Evolutionary conservation across 1,284 basidiomycete species (phyloP).

Genomic region (Trametes pubescens): DNA sequence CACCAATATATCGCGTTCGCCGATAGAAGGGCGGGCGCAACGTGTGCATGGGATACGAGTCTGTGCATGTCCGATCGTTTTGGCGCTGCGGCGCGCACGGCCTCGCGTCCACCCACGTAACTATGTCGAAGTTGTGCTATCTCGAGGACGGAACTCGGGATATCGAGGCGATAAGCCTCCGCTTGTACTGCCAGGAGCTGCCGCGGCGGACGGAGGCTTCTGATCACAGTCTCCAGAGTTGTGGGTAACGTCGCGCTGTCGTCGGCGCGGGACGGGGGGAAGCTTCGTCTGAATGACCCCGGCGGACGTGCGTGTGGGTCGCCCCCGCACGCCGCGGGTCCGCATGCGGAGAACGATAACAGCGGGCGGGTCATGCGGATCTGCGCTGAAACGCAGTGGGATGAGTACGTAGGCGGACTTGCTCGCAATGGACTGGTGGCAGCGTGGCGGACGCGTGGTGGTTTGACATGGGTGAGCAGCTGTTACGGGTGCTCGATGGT

Average conservation of each 20-base stretch:
- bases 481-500: too few relatives aligned
- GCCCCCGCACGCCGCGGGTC: not conserved
- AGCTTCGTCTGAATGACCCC: too few relatives aligned
- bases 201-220: not conserved
- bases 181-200: too few relatives aligned
- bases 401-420: not conserved
- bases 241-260: not conserved
- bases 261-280: not conserved
- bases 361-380: not conserved
- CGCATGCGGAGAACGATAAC: not conserved
- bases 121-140: not conserved
- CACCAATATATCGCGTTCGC: not conserved
- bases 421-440: not conserved
- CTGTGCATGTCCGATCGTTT: not conserved
- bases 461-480: not conserved
- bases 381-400: not conserved
- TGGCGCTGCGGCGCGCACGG: not conserved
- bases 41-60: not conserved
- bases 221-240: not conserved
- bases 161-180: not conserved
- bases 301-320: too few relatives aligned
- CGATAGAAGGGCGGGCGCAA: not conserved
- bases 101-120: not conserved
- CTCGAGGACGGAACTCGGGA: not conserved
- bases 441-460: not conserved